Evolutionary conservation across 2,329 filamentous ascomycete species (phyloP).

Genomic region (Sporothrix sp.): DNA sequence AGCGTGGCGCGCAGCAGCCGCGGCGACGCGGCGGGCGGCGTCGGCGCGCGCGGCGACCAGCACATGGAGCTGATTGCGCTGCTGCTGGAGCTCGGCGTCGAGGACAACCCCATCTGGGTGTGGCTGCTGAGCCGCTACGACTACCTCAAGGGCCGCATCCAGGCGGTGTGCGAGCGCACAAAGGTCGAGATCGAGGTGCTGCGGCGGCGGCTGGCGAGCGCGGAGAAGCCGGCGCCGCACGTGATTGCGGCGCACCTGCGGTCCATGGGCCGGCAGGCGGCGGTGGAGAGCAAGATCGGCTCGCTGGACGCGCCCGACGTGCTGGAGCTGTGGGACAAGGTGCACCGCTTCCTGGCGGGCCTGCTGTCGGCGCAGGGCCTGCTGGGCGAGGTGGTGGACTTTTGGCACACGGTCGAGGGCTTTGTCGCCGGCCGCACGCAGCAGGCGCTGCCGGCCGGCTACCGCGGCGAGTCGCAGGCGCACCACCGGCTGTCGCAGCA

Average conservation of each 20-base stretch:
- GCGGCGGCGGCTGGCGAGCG: slow-evolving; percentile 66
- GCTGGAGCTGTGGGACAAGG: slow-evolving; percentile 87
- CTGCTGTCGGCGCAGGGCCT: slow-evolving; percentile 73
- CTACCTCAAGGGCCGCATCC: slow-evolving; percentile 78
- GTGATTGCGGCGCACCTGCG: slow-evolving; percentile 67
- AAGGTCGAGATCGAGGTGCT: slow-evolving; percentile 89
- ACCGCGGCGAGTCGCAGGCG: slow-evolving; percentile 67
- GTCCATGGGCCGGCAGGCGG: slow-evolving; percentile 57
- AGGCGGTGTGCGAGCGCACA: slow-evolving; percentile 69
- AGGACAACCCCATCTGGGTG: slow-evolving; percentile 93
- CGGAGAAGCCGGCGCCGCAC: slow-evolving; percentile 54
- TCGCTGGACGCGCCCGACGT: slow-evolving; percentile 72
- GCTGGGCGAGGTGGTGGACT: slow-evolving; percentile 81
- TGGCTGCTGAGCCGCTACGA: slow-evolving; percentile 90
- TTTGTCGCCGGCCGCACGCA: slow-evolving; percentile 86
- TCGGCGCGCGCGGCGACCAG: slow-evolving; percentile 54
- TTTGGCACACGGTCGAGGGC: slow-evolving; percentile 84
- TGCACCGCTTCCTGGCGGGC: slow-evolving; percentile 61
- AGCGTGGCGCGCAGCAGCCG: slow-evolving; percentile 25
- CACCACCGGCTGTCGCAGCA: slow-evolving; percentile 72
- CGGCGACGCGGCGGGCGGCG: slow-evolving; percentile 21
- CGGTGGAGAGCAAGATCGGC: slow-evolving; percentile 48
- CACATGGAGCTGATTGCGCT: slow-evolving; percentile 87
- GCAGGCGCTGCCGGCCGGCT: slow-evolving; percentile 65
- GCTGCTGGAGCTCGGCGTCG: slow-evolving; percentile 84